Percentiles rank a stretch among this genome's conserved stretches.
Evolutionary conservation across 2,329 filamentous ascomycete species (phyloP).

Genomic region (Aureobasidium pullulans): DNA sequence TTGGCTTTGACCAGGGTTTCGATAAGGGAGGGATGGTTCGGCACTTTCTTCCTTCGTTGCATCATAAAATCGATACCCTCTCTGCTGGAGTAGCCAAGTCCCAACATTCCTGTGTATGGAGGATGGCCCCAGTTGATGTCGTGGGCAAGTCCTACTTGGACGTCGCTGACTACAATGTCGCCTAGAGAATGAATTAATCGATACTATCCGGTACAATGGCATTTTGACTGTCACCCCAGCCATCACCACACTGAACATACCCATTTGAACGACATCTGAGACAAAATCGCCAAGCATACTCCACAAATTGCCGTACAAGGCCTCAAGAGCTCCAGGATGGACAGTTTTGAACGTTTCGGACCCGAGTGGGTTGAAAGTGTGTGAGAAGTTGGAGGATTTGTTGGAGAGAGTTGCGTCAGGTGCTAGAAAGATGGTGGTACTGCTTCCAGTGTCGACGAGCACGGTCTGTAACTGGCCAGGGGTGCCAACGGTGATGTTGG

Average conservation of each 20-base stretch:
- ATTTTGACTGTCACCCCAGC: neutral
- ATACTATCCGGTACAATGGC: neutral
- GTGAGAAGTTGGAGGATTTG: slow-evolving; percentile 19
- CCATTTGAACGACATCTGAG: slow-evolving; percentile 20
- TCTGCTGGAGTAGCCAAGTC: slow-evolving; percentile 25
- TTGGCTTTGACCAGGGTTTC: slow-evolving; percentile 25
- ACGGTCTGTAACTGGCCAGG: slow-evolving; percentile 27
- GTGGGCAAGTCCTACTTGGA: slow-evolving; percentile 26
- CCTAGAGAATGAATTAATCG: slow-evolving; percentile 11
- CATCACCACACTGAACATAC: neutral
- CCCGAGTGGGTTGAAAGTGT: slow-evolving; percentile 22
- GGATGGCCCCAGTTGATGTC: slow-evolving; percentile 15
- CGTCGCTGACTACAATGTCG: slow-evolving; percentile 21
- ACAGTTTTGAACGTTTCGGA: slow-evolving; percentile 23
- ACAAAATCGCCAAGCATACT: slow-evolving; percentile 21
- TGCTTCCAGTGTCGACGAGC: slow-evolving; percentile 29
- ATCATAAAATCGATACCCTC: slow-evolving; percentile 18
- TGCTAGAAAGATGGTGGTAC: slow-evolving; percentile 27
- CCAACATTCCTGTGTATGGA: slow-evolving; percentile 24
- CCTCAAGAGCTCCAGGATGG: slow-evolving; percentile 23
- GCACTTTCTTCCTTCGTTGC: neutral
- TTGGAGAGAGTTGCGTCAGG: slow-evolving; percentile 22
- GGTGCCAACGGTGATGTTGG: slow-evolving; percentile 25
- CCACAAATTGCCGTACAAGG: neutral
- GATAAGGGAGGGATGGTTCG: slow-evolving; percentile 26